phyloP scores from a whole-genome alignment of 2,329 filamentous ascomycete species.

The Neodidymelliopsis sp. region DNA sequence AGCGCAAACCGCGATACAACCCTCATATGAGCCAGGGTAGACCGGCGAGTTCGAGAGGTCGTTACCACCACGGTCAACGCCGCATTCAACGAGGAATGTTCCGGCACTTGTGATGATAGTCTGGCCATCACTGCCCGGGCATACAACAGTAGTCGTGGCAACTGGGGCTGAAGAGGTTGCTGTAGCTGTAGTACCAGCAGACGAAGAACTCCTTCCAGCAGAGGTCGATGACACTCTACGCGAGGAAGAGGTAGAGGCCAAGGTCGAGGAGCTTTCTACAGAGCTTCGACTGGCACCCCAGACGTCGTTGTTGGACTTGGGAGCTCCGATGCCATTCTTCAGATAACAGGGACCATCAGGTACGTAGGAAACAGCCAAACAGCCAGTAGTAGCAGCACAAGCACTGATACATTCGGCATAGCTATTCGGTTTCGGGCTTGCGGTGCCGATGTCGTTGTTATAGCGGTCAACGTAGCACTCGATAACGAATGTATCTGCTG shows the following conservation, averaged over 20 bases:
- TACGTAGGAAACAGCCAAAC: conserved; percentile 31
- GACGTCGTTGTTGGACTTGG: not conserved
- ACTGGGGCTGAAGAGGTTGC: conserved; percentile 1
- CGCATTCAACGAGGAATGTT: conserved; percentile 7
- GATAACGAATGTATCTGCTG: not conserved
- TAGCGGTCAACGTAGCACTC: conserved; percentile 5
- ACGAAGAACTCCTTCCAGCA: too few relatives aligned
- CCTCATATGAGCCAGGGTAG: conserved; percentile 9
- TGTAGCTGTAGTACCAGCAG: not conserved
- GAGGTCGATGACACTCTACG: too few relatives aligned
- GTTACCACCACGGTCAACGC: conserved; percentile 2
- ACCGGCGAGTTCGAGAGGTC: conserved; percentile 6
- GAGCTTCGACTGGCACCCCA: conserved; percentile 3
- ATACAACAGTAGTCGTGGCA: conserved; percentile 1
- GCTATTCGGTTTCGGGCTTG: not conserved
- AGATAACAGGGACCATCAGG: conserved; percentile 26
- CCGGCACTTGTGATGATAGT: conserved; percentile 1
- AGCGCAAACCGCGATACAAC: conserved; percentile 3
- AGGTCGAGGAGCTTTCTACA: not conserved
- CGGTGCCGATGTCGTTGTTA: conserved; percentile 1
- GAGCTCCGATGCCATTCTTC: conserved; percentile 17
- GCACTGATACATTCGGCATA: conserved; percentile 23
- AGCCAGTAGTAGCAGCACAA: conserved; percentile 25
- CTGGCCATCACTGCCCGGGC: conserved; percentile 5
- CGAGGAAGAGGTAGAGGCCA: not conserved